A percentile compares a stretch with the other conserved stretches of the same genome.
phyloP scores from a whole-genome alignment of 2,329 filamentous ascomycete species.

The Penicillium hesseltinei region DNA sequence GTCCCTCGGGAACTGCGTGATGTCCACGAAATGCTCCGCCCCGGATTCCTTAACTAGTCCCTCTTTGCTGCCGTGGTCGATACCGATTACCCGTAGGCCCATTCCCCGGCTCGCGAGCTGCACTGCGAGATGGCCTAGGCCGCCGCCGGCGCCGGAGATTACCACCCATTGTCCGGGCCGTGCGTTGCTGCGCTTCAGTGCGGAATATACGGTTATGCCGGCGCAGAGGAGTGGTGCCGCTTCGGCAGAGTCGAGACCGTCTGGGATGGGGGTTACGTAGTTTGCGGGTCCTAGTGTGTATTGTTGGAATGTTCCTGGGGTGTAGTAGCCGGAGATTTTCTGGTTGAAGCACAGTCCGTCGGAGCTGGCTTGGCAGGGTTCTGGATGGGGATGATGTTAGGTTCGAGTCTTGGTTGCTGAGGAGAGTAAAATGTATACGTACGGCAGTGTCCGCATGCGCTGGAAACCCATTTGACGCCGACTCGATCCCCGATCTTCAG shows the following conservation, averaged over 20 bases:
- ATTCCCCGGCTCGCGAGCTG: constrained; percentile 61
- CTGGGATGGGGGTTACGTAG: constrained; percentile 70
- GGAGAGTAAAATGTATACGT: constrained; percentile 14
- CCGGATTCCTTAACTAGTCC: constrained; percentile 58
- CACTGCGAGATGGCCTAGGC: constrained; percentile 63
- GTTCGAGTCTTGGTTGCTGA: neutral
- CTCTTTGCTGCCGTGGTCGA: constrained; percentile 64
- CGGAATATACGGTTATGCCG: constrained; percentile 66
- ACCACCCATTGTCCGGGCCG: constrained; percentile 61
- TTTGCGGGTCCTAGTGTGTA: constrained; percentile 63
- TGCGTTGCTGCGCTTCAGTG: constrained; percentile 60
- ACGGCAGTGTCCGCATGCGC: constrained; percentile 55
- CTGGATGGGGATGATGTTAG: constrained; percentile 9
- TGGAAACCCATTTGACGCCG: constrained; percentile 66
- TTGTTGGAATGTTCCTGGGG: constrained; percentile 71
- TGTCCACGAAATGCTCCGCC: constrained; percentile 64
- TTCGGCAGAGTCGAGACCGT: constrained; percentile 56
- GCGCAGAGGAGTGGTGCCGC: constrained; percentile 69
- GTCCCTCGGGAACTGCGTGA: constrained; percentile 51
- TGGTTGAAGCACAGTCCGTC: constrained; percentile 57
- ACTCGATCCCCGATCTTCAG: constrained; percentile 65
- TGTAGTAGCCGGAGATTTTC: constrained; percentile 65
- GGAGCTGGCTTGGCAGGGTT: constrained; percentile 54
- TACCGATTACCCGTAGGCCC: constrained; percentile 63
- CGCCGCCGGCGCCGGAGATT: constrained; percentile 60